Base-by-base conservation (phyloP, 1,284 basidiomycete genomes). In the Sphaerobolus stellatus region DNA sequence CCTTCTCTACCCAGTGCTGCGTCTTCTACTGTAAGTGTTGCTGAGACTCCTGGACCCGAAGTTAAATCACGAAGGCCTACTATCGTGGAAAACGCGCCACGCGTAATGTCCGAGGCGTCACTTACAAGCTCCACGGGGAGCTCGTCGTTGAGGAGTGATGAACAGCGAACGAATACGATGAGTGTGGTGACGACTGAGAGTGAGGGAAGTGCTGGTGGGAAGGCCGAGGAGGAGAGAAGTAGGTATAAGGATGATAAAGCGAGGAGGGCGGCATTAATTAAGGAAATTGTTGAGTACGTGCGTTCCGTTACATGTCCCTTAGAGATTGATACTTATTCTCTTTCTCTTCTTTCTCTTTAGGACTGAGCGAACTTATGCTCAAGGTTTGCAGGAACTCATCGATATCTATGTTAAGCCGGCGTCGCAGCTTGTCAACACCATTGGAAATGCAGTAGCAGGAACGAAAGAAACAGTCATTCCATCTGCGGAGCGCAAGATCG, bases 321-420 rank as follows among this genome's bases (percentile, higher is more conserved):
- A 52, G 55, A 48, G 13, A 16, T 51, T 24, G 47, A 24, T 54
- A 62, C 55, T 69, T 30, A 63, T 34, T 40, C 60, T 54, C 54
- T n/a, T 25, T 49, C 30, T n/a, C n/a, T n/a, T n/a, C n/a, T n/a
- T n/a, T 28, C 52, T 53, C 55, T 66, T 62, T 64, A 92, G 90
- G 64, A 98, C 96, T 41, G 96, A 99, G 71, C 82, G 92, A 59
- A 95, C 95, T 1, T 99, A 99, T 70, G 92, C 98, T 55, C 90
- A 90, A 62, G 91, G 92, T 13, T 74, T 99, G 22, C 86, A 90
- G 66, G 96, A 98, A 71, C 81, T 99, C 25, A 86, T 95, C 49
- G 90, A 95, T 56, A 97, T 99, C 58, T 99, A 99, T 68, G 90
- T 99, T 71, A 87, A 84, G 63, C 93, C 94, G 33, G 88, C 91